These are phyloP conservation scores for Circinella minor DNA, from an alignment of 371 early-diverging fungal species.

Conservation along the genomic window DNA sequence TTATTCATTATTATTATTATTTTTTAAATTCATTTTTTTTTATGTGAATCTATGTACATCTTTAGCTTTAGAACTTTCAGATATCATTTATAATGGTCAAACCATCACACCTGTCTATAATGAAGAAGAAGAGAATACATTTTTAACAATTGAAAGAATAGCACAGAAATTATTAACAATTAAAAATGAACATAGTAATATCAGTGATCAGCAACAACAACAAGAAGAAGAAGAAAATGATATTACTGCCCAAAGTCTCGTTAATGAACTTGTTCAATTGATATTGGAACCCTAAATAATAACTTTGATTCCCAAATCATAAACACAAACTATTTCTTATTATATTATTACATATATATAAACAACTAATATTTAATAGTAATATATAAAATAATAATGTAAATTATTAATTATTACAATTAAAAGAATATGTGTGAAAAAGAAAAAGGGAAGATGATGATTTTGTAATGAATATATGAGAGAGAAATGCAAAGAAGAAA, in stretches of 20 bases:
- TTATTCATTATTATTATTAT: no score
- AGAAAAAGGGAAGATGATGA: background rate
- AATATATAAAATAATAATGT: no score
- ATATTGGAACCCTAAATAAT: background rate
- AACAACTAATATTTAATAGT: no score
- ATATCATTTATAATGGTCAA: background rate
- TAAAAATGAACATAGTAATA: background rate
- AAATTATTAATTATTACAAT: no score
- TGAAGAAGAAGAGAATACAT: background rate
- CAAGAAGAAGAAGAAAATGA: background rate
- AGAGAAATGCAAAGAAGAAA: background rate
- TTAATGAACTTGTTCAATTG: slow-evolving; percentile 1
- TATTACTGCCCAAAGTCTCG: background rate
- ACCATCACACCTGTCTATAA: background rate
- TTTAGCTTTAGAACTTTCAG: slow-evolving; percentile 3
- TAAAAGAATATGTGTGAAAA: background rate
- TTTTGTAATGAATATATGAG: background rate
- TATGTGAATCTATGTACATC: no score
- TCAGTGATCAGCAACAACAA: background rate
- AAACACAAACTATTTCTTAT: no score
- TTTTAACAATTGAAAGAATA: slow-evolving; percentile 3
- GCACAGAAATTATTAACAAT: background rate
- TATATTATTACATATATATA: no score
- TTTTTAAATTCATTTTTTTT: no score
- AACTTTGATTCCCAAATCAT: no score